Evolutionary conservation across 352 stramenopile species (phyloP).

Genomic region (Phytopythium montanum): DNA sequence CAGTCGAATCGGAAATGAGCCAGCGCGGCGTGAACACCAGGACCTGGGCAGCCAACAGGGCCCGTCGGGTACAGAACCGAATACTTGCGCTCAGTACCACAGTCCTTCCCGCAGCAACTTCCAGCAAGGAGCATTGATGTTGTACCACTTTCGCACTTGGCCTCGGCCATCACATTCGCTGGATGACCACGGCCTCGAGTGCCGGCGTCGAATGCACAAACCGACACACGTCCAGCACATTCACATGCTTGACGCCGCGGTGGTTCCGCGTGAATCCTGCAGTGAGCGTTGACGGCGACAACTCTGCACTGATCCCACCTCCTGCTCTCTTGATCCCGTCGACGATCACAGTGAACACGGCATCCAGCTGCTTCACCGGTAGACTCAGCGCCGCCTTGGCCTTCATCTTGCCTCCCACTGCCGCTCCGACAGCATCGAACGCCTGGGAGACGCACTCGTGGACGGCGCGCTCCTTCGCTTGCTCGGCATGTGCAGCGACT

Average conservation of each 20-base stretch:
- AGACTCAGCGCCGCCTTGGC: conserved; percentile 35
- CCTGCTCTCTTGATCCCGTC: neutral
- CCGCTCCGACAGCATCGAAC: conserved; percentile 31
- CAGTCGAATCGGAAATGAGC: neutral
- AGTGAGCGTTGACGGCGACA: neutral
- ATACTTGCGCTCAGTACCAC: neutral
- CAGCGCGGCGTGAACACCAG: neutral
- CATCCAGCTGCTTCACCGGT: conserved; percentile 33
- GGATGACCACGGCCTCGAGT: conserved; percentile 9
- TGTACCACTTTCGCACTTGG: no score
- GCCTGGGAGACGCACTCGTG: conserved; percentile 40
- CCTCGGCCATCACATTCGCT: neutral
- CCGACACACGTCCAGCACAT: conserved; percentile 58
- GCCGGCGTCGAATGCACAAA: conserved; percentile 38
- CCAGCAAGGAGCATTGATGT: no score
- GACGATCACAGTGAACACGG: conserved; percentile 31
- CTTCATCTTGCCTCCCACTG: conserved; percentile 11
- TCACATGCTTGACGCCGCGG: conserved; percentile 40
- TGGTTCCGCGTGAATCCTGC: conserved; percentile 31
- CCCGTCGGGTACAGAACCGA: neutral
- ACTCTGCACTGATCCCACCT: neutral
- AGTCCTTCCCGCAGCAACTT: neutral
- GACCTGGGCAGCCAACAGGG: neutral
- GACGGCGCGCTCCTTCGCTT: conserved; percentile 37
- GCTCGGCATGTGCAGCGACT: conserved; percentile 37